Base-by-base conservation (phyloP, 108 stramenopile genomes). In the Tribonema minus region DNA sequence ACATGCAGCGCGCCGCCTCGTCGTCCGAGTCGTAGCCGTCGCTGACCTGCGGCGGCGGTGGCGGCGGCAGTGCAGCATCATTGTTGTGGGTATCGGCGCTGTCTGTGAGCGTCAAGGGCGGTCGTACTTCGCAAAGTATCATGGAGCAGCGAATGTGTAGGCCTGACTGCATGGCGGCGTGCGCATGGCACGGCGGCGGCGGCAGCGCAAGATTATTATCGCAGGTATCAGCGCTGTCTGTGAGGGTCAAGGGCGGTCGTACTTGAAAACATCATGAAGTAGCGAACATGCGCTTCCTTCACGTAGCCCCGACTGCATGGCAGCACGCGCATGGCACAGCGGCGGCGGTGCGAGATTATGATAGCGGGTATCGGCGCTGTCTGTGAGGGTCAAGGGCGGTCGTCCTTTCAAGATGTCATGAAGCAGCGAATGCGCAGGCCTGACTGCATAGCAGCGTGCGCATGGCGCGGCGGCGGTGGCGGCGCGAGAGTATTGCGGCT, bases 1-100 rank as follows among this genome's bases (percentile, higher is more conserved):
- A 76, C 34, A 39, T 67, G 65, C 75, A 76, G 37, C 46, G 61
- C 27, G 39, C 35, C 66, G 58, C 75, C 34, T 67, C 75, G 20
- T 66, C 25, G 30, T 76, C 66, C 40, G 20, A 23, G 58, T 67
- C 34, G 46, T 54, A 54, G 46, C 20, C 46, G 20, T 54, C 46
- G 46, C 46, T 54, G 46, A 54, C 46, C 46, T 54, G 46, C 20
- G 20, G 46, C 9, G 9, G 9, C 20, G 15, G 46, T 20, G 20
- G 20, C n/a, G n/a, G n/a, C n/a, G 46, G 46, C 20, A 15, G 20
- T 54, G 46, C 46, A 54, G 46, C 46, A 54, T 54, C 46, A 20
- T 20, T 15, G 46, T 54, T 54, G 46, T 54, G 20, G 46, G 46
- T 20, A 54, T 54, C 20, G 20, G 46, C 46, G 46, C 46, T 9